phyloP scores from a whole-genome alignment of 257 asterid species.

The Pogostemon cablin region DNA sequence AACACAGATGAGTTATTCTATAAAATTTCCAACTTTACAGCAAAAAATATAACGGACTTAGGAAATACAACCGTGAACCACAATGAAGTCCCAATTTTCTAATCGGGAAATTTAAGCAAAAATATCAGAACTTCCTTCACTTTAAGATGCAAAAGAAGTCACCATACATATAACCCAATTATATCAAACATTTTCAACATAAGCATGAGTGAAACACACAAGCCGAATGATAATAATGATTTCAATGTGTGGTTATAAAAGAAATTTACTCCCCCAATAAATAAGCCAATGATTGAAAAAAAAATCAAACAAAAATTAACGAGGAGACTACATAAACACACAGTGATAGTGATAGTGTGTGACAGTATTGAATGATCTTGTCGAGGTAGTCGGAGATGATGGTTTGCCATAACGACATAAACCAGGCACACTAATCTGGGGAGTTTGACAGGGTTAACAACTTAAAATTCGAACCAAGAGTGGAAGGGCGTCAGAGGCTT shows the following conservation, averaged over 20 bases:
- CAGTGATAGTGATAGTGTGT: conserved; percentile 20
- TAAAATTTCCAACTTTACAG: too few relatives aligned
- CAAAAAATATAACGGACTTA: too few relatives aligned
- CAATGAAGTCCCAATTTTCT: neutral
- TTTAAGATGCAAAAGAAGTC: neutral
- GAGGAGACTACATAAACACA: neutral
- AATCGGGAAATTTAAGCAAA: neutral
- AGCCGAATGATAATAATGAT: neutral
- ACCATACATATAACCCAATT: neutral
- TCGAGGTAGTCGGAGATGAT: conserved; percentile 78
- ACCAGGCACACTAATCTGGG: too few relatives aligned
- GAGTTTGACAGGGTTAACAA: too few relatives aligned
- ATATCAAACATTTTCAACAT: neutral
- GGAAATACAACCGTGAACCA: neutral
- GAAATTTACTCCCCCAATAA: conserved; percentile 11
- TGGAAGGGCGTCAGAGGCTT: too few relatives aligned
- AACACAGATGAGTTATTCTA: too few relatives aligned
- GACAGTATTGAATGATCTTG: conserved; percentile 67
- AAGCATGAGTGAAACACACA: neutral
- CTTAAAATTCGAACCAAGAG: too few relatives aligned
- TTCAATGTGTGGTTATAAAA: neutral
- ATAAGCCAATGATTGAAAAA: neutral
- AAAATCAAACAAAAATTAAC: neutral
- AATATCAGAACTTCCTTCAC: neutral
- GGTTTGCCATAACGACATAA: conserved; percentile 57